Conservation (phyloP, 2,329 filamentous ascomycete genomes). For the Cladobotryum protrusum region DNA sequence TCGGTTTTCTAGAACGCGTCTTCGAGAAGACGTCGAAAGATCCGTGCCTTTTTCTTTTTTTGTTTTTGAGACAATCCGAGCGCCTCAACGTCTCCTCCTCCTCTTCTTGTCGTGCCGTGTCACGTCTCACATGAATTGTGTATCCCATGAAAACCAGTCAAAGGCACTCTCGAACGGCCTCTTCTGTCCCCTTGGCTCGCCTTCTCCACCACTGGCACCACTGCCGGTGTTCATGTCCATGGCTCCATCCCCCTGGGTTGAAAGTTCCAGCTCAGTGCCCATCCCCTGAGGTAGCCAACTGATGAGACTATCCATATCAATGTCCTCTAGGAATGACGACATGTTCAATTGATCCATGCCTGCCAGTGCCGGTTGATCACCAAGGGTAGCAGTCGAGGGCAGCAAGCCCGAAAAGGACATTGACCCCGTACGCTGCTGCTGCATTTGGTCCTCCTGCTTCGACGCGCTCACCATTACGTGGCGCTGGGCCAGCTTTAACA, state of each 20-base stretch:
- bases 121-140: background rate
- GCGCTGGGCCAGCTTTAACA: background rate
- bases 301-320: background rate
- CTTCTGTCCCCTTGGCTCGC: background rate
- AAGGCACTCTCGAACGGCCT: background rate
- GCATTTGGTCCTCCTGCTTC: background rate
- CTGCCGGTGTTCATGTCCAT: constrained; percentile 2
- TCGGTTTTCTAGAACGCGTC: too few relatives aligned
- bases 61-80: too few relatives aligned
- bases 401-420: background rate
- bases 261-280: background rate
- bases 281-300: background rate
- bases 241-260: background rate
- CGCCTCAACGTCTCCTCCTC: too few relatives aligned
- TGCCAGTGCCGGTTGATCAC: background rate
- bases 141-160: background rate
- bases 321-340: background rate
- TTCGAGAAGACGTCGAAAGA: too few relatives aligned
- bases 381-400: background rate
- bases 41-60: too few relatives aligned
- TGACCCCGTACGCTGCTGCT: background rate
- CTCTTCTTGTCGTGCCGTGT: background rate
- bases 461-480: background rate
- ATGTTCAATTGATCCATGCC: background rate
- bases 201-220: background rate